A percentile compares a stretch with the other conserved stretches of the same genome.
These are phyloP conservation scores for Lycium ferocissimum DNA, from an alignment of 257 asterid species.

Conservation along the genomic window DNA sequence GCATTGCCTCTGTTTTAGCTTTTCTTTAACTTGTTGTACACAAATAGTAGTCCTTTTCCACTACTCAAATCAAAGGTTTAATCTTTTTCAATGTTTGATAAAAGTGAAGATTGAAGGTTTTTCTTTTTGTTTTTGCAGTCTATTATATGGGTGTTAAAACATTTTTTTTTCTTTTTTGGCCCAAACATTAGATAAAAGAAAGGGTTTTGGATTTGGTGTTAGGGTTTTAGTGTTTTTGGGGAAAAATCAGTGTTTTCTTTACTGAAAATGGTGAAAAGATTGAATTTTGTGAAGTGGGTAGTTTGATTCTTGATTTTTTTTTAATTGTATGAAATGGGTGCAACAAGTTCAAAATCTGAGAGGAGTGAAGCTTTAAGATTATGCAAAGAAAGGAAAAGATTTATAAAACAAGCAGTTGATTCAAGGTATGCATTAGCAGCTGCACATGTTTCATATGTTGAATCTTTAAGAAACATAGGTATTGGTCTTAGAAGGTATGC, in stretches of 20 bases:
- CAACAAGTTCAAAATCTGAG: conserved; percentile 69
- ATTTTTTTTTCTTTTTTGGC: no score
- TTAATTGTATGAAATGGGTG: conserved; percentile 57
- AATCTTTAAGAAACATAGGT: conserved; percentile 84
- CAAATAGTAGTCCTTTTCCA: no score
- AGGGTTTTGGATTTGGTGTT: conserved; percentile 22
- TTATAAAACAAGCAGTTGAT: conserved; percentile 86
- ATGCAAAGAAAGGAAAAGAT: conserved; percentile 85
- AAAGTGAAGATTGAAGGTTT: conserved; percentile 15
- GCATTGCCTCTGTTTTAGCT: conserved; percentile 26
- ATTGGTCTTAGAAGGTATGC: conserved; percentile 88
- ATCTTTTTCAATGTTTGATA: conserved; percentile 20
- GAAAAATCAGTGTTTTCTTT: neutral
- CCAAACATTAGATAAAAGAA: neutral
- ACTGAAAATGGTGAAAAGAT: neutral
- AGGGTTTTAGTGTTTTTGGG: conserved; percentile 21
- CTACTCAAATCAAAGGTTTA: conserved; percentile 29
- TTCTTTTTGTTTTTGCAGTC: neutral
- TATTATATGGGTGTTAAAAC: no score
- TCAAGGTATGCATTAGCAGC: conserved; percentile 93
- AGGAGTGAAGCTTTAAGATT: conserved; percentile 76
- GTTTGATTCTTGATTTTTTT: conserved; percentile 29
- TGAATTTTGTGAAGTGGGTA: conserved; percentile 38
- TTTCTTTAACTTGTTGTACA: no score
- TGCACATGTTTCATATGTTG: conserved; percentile 86